phyloP scores from a whole-genome alignment of 768 basidiomycete genomes.

The Cystobasidium ongulense region DNA sequence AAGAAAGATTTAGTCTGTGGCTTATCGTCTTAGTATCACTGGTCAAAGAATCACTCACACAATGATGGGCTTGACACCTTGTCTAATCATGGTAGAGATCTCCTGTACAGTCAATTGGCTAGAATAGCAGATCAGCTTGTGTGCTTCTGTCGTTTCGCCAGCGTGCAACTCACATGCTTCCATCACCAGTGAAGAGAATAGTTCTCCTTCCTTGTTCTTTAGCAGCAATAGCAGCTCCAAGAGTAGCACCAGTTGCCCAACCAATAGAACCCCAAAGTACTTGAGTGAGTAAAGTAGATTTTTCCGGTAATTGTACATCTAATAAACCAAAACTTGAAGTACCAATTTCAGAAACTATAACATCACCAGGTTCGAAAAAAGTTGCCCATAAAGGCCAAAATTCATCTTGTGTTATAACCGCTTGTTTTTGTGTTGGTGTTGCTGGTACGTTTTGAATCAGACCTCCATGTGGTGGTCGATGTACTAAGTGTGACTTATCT shows the following conservation, averaged over 20 bases:
- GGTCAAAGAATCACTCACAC: conserved; percentile 26
- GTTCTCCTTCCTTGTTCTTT: conserved; percentile 58
- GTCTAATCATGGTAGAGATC: conserved; percentile 65
- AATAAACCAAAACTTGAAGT: conserved; percentile 78
- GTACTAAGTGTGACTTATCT: conserved; percentile 11
- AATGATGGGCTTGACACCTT: conserved; percentile 57
- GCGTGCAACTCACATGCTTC: neutral
- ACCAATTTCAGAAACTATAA: conserved; percentile 82
- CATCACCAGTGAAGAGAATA: conserved; percentile 50
- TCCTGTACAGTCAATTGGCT: conserved; percentile 44
- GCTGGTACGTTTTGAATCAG: conserved; percentile 25
- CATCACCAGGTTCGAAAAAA: conserved; percentile 43
- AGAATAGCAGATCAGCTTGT: conserved; percentile 53
- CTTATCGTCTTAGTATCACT: neutral
- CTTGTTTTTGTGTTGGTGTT: conserved; percentile 47
- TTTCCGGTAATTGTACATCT: conserved; percentile 66
- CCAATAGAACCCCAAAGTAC: conserved; percentile 65
- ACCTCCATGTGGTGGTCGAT: conserved; percentile 24
- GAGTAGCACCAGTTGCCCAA: conserved; percentile 73
- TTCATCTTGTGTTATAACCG: conserved; percentile 55
- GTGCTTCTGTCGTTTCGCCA: conserved; percentile 38
- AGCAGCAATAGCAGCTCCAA: conserved; percentile 53
- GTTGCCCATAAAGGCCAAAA: conserved; percentile 31
- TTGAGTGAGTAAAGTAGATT: conserved; percentile 60
- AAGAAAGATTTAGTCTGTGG: neutral